Percentiles rank a stretch among this genome's conserved stretches.
These are phyloP conservation scores for Salpingoeca rosetta DNA, from an alignment of 78 protist genomes.

Conservation along the genomic window DNA sequence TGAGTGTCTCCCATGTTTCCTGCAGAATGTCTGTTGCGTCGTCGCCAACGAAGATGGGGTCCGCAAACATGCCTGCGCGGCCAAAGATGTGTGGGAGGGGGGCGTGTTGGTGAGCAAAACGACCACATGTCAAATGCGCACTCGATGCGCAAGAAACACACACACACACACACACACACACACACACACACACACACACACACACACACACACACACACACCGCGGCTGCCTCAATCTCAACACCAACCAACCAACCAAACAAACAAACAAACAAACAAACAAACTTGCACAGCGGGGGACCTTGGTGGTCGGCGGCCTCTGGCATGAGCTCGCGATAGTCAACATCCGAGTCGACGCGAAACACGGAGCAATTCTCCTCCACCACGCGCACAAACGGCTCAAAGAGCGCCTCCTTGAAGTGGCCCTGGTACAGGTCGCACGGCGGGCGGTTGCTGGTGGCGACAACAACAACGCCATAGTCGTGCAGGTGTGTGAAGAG, in stretches of 20 bases:
- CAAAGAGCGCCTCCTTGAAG: neutral
- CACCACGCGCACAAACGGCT: neutral
- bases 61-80: no score
- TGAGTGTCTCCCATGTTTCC: neutral
- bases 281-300: no score
- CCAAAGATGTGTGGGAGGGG: no score
- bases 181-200: no score
- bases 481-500: constrained; percentile 58
- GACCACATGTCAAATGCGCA: no score
- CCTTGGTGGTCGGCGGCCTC: no score
- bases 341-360: neutral
- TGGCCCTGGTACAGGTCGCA: neutral
- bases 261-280: no score
- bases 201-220: neutral
- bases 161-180: no score
- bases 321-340: neutral
- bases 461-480: constrained; percentile 69
- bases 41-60: neutral
- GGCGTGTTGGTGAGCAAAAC: no score
- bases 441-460: constrained; percentile 82
- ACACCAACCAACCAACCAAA: neutral
- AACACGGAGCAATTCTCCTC: neutral
- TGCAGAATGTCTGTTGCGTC: neutral
- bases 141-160: no score
- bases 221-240: neutral